phyloP scores from a whole-genome alignment of 1,284 basidiomycete genomes.

The Microbotryum saponariae region DNA sequence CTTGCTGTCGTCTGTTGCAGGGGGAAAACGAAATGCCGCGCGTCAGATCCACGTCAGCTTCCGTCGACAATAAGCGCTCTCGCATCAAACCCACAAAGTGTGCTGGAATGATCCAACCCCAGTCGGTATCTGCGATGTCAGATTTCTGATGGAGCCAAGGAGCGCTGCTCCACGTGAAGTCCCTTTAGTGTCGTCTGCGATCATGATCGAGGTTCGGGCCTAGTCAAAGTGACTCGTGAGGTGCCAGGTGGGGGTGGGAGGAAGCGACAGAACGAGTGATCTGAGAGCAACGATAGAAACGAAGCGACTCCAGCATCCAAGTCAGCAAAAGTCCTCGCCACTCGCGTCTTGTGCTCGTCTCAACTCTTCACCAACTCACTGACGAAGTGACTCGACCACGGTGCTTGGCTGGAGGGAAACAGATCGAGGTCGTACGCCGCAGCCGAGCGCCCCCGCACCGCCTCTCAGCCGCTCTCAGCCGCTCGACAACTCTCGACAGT shows the following conservation, averaged over 20 bases:
- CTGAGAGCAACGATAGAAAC: neutral
- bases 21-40: neutral
- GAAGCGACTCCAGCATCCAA: neutral
- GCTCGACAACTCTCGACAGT: no score
- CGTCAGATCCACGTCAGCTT: neutral
- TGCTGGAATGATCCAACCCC: conserved; percentile 3
- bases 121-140: conserved; percentile 7
- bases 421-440: no score
- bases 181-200: neutral
- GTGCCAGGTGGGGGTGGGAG: neutral
- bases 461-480: no score
- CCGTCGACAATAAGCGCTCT: neutral
- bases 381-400: no score
- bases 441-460: no score
- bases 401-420: no score
- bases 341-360: no score
- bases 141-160: conserved; percentile 4
- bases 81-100: conserved; percentile 5
- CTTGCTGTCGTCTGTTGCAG: conserved; percentile 11
- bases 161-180: neutral
- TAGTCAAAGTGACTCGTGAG: neutral
- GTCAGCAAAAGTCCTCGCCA: no score
- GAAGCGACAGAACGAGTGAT: neutral
- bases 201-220: neutral
- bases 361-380: no score